phyloP scores from a whole-genome alignment of 148 eudicot genomes.

The Arctostaphylos glauca region DNA sequence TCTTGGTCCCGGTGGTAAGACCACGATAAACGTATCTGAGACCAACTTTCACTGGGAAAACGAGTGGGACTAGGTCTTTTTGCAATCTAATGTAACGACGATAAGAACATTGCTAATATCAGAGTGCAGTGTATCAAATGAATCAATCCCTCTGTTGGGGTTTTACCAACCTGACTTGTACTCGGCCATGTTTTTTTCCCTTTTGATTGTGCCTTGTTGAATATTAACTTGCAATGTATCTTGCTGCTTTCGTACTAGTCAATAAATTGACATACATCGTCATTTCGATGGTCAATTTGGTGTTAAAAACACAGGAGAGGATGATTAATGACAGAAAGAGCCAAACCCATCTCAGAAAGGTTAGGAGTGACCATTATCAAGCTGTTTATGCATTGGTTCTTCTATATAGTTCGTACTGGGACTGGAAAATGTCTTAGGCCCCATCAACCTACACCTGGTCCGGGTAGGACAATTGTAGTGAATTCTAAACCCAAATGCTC shows the following conservation, averaged over 20 bases:
- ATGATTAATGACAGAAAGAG: too few species aligned
- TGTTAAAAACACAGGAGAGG: not conserved
- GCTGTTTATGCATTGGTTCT: too few species aligned
- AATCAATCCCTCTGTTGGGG: not conserved
- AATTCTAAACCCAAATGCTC: too few species aligned
- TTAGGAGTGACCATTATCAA: too few species aligned
- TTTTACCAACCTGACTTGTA: not conserved
- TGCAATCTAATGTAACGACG: too few species aligned
- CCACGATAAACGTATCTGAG: constrained; percentile 28
- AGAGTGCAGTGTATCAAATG: not conserved
- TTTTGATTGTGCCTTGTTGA: not conserved
- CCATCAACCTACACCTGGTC: too few species aligned
- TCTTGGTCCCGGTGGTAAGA: constrained; percentile 33
- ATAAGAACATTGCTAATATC: too few species aligned
- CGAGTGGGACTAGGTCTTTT: constrained; percentile 23
- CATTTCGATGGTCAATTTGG: not conserved
- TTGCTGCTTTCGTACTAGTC: not conserved
- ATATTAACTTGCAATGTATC: not conserved
- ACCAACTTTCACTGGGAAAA: constrained; percentile 29
- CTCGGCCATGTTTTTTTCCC: not conserved
- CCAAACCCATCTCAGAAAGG: too few species aligned
- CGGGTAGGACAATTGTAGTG: too few species aligned
- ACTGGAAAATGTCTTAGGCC: too few species aligned
- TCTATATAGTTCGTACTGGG: too few species aligned
- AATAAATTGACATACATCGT: not conserved